phyloP scores from a whole-genome alignment of 371 early-diverging fungal species.

The Apophysomyces elegans region DNA sequence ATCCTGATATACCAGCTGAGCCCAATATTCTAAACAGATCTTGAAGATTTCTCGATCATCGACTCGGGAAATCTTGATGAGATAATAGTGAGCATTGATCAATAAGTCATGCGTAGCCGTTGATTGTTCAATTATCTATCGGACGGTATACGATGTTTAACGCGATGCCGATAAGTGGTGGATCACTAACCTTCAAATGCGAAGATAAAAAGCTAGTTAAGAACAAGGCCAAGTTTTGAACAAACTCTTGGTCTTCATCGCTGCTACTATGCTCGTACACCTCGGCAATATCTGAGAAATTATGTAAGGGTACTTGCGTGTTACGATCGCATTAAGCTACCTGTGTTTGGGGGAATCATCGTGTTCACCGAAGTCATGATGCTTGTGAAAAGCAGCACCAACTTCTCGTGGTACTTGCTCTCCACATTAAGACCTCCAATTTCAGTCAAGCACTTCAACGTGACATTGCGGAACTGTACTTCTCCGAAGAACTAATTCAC shows the following conservation, averaged over 20 bases:
- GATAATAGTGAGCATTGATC: conserved; percentile 84
- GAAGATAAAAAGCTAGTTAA: conserved; percentile 82
- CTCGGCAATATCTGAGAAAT: conserved; percentile 67
- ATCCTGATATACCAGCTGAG: conserved; percentile 68
- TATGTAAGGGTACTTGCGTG: not conserved
- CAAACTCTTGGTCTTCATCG: conserved; percentile 85
- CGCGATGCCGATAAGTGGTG: not conserved
- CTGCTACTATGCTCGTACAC: conserved; percentile 78
- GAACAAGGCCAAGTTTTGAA: conserved; percentile 55
- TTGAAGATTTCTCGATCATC: conserved; percentile 98
- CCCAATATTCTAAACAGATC: conserved; percentile 97
- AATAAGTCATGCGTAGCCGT: conserved; percentile 67
- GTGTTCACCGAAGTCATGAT: conserved; percentile 73
- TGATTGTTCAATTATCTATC: conserved; percentile 66
- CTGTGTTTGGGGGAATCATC: conserved; percentile 71
- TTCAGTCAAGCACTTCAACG: conserved; percentile 94
- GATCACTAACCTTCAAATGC: conserved; percentile 75
- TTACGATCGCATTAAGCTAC: conserved; percentile 31
- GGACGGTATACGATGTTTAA: no score
- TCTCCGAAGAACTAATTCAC: conserved; percentile 74
- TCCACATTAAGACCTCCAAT: conserved; percentile 84
- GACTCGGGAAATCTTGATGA: conserved; percentile 88
- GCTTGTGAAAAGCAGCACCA: conserved; percentile 80
- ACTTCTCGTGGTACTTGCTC: conserved; percentile 79
- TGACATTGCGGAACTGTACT: conserved; percentile 88